Percentiles rank a stretch among this genome's conserved stretches.
phyloP scores from a whole-genome alignment of 2,329 filamentous ascomycete genomes.

The Diplodia scrobiculata region DNA sequence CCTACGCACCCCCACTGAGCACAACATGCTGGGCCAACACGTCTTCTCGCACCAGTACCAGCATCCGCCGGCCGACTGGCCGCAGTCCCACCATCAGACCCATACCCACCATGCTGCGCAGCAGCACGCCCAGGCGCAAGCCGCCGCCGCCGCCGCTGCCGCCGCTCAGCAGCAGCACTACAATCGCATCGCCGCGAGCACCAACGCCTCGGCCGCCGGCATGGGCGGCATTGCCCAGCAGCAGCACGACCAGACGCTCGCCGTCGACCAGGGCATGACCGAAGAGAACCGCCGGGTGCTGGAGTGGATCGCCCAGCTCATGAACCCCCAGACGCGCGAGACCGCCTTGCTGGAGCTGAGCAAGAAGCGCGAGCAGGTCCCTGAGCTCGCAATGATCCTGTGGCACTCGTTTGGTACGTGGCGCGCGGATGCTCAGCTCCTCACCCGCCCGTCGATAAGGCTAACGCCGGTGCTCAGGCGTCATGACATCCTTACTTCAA shows the following conservation, averaged over 20 bases:
- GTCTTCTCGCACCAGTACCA: constrained; percentile 63
- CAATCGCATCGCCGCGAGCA: constrained; percentile 69
- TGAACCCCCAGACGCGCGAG: constrained; percentile 85
- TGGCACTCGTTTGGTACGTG: constrained; percentile 96
- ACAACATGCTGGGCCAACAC: constrained; percentile 57
- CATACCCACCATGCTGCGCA: constrained; percentile 43
- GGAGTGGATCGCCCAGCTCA: constrained; percentile 85
- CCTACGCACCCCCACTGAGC: constrained; percentile 21
- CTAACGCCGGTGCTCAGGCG: constrained; percentile 60
- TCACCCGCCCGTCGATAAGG: constrained; percentile 30
- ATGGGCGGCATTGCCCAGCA: constrained; percentile 41
- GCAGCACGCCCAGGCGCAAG: constrained; percentile 56
- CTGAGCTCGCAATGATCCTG: constrained; percentile 89
- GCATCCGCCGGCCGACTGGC: constrained; percentile 55
- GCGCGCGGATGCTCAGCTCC: not conserved
- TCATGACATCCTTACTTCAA: constrained; percentile 96
- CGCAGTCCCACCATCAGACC: constrained; percentile 53
- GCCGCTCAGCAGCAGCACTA: constrained; percentile 62
- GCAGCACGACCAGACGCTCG: constrained; percentile 41
- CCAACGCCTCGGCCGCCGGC: constrained; percentile 54
- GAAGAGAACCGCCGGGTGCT: constrained; percentile 94
- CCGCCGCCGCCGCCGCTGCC: constrained; percentile 56
- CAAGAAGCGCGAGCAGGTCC: constrained; percentile 98
- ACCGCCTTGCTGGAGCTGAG: constrained; percentile 90
- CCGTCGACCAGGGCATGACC: constrained; percentile 59